Evolutionary conservation across 1,284 basidiomycete genomes (phyloP), one percentile per base, ranked within the genome.

Genomic region (Malassezia brasiliensis): DNA sequence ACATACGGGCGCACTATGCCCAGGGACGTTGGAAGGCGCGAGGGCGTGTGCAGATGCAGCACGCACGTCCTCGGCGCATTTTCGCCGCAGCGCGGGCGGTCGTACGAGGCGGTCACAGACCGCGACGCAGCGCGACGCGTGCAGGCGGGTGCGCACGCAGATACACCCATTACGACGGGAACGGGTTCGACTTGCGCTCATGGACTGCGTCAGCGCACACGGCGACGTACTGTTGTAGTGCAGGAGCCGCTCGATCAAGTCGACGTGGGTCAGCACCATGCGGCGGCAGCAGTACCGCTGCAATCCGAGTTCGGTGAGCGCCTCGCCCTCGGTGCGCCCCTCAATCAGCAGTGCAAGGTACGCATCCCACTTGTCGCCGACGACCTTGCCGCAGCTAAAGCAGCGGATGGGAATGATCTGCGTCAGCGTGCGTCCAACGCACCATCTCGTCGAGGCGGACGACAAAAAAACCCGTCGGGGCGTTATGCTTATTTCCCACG

Each of bases 201-300:
- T 54, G 59, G 39, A 59, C 56, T 55, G 17, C 28, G 44, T 45
- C 32, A 47, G 32, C 31, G 11, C 40, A 42, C 20, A 15, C 28
- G 22, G 25, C 20, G 32, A 83, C 89, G 69, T 63, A 94, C 90
- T 90, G 78, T 93, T 94, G 77, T 94, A 96, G 70, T 93, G 88
- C 25, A 96, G 79, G 17, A 94, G 80, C 77, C 94, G 96, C 77
- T 96, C 90, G 66, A 96, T 94, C 59, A 96, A 80, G 77, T 96
- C 91, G 59, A 96, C 90, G 75, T 98, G 93, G 0, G 93, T 96
- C 53, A 96, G 79, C 11, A 98, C 88, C 93, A 98, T 98, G 52
- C 93, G 82, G 45, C 93, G 81, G 77, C 93, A 96, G 77, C 91
- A 96, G 76, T 96, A 96, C 56, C 93, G 80, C 76, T 89, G 91